Conservation (phyloP, 2,329 filamentous ascomycete species). For the Hortaea sp. region DNA sequence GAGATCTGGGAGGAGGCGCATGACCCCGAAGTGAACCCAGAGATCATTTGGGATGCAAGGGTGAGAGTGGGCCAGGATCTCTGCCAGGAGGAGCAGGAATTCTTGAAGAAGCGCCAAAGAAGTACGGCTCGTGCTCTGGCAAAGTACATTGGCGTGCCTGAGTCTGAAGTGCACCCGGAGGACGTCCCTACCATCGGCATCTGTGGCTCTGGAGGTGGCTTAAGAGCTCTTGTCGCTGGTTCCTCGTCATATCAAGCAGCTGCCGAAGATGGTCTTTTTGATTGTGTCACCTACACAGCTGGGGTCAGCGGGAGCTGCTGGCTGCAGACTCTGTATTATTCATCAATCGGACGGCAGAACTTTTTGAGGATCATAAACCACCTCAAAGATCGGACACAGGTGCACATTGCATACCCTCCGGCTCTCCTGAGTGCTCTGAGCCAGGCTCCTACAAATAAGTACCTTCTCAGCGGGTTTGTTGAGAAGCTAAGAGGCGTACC, state of each 20-base stretch:
- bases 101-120: constrained; percentile 56
- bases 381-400: constrained; percentile 69
- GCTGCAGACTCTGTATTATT: constrained; percentile 82
- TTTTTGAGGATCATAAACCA: constrained; percentile 68
- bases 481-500: constrained; percentile 84
- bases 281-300: constrained; percentile 89
- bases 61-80: constrained; percentile 75
- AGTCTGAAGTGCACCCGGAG: constrained; percentile 76
- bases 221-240: constrained; percentile 82
- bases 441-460: constrained; percentile 88
- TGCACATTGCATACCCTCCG: constrained; percentile 90
- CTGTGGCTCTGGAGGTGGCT: constrained; percentile 84
- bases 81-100: constrained; percentile 73
- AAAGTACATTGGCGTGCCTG: constrained; percentile 67
- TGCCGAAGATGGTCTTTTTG: constrained; percentile 78
- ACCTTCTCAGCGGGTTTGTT: constrained; percentile 74
- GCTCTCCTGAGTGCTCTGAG: constrained; percentile 70
- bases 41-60: constrained; percentile 69
- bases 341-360: constrained; percentile 60
- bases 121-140: constrained; percentile 66
- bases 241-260: constrained; percentile 78
- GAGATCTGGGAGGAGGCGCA: constrained; percentile 91
- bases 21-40: constrained; percentile 72
- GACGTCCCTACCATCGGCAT: constrained; percentile 90
- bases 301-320: constrained; percentile 95